Evolutionary conservation across 805 yeast species (phyloP).

Genomic region (Pichia insulana): DNA sequence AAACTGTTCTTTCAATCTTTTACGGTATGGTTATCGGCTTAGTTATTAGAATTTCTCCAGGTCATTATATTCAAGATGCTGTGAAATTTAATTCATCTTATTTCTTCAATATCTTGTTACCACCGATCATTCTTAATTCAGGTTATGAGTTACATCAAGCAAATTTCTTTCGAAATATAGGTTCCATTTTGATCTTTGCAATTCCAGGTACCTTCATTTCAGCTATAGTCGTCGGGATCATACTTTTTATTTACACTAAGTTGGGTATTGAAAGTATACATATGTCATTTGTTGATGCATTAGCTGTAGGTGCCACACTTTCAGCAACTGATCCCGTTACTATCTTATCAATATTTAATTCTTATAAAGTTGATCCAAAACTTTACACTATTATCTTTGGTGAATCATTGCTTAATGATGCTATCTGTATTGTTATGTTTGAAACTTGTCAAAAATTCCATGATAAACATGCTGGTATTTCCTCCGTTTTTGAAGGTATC

Average conservation of each 20-base stretch:
- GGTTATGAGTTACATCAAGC: conserved; percentile 96
- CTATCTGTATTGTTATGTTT: conserved; percentile 97
- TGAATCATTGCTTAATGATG: conserved; percentile 90
- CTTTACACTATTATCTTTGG: conserved; percentile 95
- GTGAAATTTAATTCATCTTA: conserved; percentile 92
- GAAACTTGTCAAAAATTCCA: conserved; percentile 96
- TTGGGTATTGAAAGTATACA: conserved; percentile 82
- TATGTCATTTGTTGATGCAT: conserved; percentile 92
- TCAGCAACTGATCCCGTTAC: conserved; percentile 99
- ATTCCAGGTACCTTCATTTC: conserved; percentile 95
- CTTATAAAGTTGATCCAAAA: conserved; percentile 97
- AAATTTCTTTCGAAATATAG: conserved; percentile 86
- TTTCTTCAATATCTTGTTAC: conserved; percentile 86
- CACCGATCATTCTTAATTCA: conserved; percentile 92
- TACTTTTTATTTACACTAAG: conserved; percentile 82
- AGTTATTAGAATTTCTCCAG: conserved; percentile 84
- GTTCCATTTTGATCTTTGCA: conserved; percentile 86
- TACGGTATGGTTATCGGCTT: conserved; percentile 96
- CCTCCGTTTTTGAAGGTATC: conserved; percentile 85
- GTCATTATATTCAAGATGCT: conserved; percentile 94
- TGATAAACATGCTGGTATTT: conserved; percentile 67
- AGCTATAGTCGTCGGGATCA: conserved; percentile 82
- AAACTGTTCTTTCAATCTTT: conserved; percentile 90
- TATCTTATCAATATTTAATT: conserved; percentile 88
- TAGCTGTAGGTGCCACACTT: conserved; percentile 94